Conservation (phyloP, 2,329 filamentous ascomycete species). For the Colletotrichum sojae region DNA sequence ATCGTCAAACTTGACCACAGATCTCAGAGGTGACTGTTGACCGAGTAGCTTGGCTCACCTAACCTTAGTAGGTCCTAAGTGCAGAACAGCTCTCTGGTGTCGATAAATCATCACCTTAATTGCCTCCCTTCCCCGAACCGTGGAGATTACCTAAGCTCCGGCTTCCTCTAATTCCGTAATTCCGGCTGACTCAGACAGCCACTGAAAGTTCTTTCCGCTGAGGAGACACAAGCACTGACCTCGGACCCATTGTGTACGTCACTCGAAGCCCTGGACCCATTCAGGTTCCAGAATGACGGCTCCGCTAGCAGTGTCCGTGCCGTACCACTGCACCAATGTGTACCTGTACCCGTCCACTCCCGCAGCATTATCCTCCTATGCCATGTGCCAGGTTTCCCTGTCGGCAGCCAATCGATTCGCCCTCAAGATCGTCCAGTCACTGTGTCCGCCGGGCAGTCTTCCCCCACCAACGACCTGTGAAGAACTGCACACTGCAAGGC, state of each 20-base stretch:
- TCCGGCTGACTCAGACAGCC: not conserved
- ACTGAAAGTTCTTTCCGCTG: not conserved
- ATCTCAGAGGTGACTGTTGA: too few species aligned
- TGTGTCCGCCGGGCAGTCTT: not conserved
- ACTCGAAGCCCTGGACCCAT: slow-evolving; percentile 4
- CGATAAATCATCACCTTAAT: too few species aligned
- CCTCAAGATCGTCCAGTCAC: slow-evolving; percentile 10
- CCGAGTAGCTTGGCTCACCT: too few species aligned
- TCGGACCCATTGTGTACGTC: slow-evolving; percentile 22
- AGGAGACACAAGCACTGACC: not conserved
- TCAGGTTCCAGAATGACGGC: not conserved
- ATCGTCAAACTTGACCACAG: too few species aligned
- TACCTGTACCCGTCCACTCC: too few species aligned
- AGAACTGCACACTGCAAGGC: slow-evolving; percentile 39
- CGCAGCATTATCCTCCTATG: not conserved
- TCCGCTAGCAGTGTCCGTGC: not conserved
- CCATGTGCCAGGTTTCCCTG: slow-evolving; percentile 14
- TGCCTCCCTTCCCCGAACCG: too few species aligned
- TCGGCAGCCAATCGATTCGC: slow-evolving; percentile 14
- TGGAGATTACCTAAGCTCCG: too few species aligned
- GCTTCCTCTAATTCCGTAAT: not conserved
- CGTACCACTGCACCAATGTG: too few species aligned
- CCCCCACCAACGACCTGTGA: slow-evolving; percentile 26
- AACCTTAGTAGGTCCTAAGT: too few species aligned
- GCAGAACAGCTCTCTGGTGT: too few species aligned